phyloP scores from a whole-genome alignment of 2,329 filamentous ascomycete species.

The Fusarium virguliforme region DNA sequence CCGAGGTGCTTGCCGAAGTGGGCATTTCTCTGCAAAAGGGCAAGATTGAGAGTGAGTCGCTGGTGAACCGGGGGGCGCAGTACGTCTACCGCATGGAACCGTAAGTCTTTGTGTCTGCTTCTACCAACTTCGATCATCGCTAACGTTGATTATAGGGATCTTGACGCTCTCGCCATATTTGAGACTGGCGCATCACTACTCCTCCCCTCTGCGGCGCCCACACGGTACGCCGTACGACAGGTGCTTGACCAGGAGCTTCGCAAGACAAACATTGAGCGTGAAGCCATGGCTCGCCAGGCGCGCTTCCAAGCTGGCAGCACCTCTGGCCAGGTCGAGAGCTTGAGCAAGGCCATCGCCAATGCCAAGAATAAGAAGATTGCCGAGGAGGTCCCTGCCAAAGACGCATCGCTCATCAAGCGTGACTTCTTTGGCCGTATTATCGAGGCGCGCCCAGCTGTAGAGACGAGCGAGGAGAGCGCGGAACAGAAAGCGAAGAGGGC shows the following conservation, averaged over 20 bases:
- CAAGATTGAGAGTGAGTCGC: conserved; percentile 80
- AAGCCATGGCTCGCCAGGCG: conserved; percentile 76
- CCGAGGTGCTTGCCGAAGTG: conserved; percentile 86
- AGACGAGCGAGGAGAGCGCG: conserved; percentile 60
- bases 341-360: conserved; percentile 53
- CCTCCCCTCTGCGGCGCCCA: conserved; percentile 76
- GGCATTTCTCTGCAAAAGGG: conserved; percentile 87
- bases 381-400: conserved; percentile 53
- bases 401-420: conserved; percentile 70
- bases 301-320: conserved; percentile 71
- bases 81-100: conserved; percentile 98
- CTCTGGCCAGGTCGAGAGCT: conserved; percentile 35
- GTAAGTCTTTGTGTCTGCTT: conserved; percentile 65
- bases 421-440: conserved; percentile 91
- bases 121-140: not conserved
- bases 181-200: conserved; percentile 75
- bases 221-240: conserved; percentile 93
- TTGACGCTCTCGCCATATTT: conserved; percentile 86
- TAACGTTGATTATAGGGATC: conserved; percentile 61
- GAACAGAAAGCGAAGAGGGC: conserved; percentile 52
- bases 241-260: conserved; percentile 92
- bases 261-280: conserved; percentile 78
- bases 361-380: conserved; percentile 55
- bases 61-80: conserved; percentile 71
- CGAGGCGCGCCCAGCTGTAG: conserved; percentile 58